Percentiles rank a stretch among this genome's conserved stretches.
Evolutionary conservation across 177 flowering plant genomes (phyloP).

Genomic region (Vitis hybrid): DNA sequence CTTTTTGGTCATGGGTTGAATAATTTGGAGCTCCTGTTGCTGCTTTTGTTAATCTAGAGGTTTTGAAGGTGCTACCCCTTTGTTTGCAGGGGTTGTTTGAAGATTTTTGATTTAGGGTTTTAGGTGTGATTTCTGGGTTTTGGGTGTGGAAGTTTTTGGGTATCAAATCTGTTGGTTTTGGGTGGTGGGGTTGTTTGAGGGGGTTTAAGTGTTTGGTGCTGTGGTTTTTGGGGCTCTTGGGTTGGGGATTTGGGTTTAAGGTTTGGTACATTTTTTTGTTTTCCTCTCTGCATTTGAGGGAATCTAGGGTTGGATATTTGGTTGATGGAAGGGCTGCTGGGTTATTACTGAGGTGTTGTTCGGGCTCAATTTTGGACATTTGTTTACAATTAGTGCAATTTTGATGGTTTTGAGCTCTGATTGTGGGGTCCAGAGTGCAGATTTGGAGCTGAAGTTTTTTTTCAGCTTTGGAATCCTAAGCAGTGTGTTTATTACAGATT

Average conservation of each 20-base stretch:
- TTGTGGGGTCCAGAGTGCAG: too few relatives aligned
- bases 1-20: too few relatives aligned
- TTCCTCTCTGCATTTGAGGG: not conserved
- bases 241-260: not conserved
- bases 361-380: not conserved
- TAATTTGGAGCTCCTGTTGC: too few relatives aligned
- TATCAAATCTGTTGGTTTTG: not conserved
- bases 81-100: not conserved
- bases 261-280: not conserved
- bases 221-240: not conserved
- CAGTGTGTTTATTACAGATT: too few relatives aligned
- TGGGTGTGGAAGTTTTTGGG: not conserved
- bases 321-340: not conserved
- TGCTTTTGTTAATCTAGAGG: too few relatives aligned
- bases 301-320: constrained; percentile 9
- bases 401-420: constrained; percentile 1
- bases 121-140: too few relatives aligned
- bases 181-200: not conserved
- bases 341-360: not conserved
- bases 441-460: too few relatives aligned
- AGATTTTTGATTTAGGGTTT: too few relatives aligned
- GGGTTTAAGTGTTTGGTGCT: not conserved
- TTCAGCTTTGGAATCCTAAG: too few relatives aligned
- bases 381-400: not conserved
- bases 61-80: not conserved